Base-by-base conservation (phyloP, 257 asterid species). In the Salvia rosmarinus region DNA sequence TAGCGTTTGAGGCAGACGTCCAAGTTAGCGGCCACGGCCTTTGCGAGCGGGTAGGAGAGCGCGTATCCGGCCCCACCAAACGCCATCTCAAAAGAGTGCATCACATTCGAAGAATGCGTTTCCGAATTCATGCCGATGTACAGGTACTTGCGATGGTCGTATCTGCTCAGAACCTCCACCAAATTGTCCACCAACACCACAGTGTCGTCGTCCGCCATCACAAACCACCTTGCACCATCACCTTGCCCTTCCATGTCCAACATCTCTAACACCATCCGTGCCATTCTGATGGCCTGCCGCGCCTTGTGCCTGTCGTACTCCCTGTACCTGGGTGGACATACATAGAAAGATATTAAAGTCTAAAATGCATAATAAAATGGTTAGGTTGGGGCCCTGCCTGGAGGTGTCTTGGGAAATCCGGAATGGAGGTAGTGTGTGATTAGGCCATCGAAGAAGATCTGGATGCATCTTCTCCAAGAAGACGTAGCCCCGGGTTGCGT, bases 171-270 rank as follows among this genome's bases (percentile, higher is more conserved):
- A 62, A 85, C 83, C 0, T 82, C 80, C 3, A 82, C 80, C 55
- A 86, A 34, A 40, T 86, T 86, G 28, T 84, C 77, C 6, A 84
- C 14, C 34, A 86, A 78, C 20, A 86, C 63, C 0, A 84, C 35
- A 0, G 92, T 82, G 39, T 86, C 92, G 12, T 86, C 92, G 25
- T 86, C 89, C 2, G 77, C 84, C 73, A 86, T 57, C 9, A 86
- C 69, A 1, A 74, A 70, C 91, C 91, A 86, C 51, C 87, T 44
- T n/a, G 75, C 81, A 0, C 65, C 78, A 20, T 4, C 78, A 23
- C 4, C 47, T 0, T 75, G 47, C 13, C 80, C 30, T 7, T 17
- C 78, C 3, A 23, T 73, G 35, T 76, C 62, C 4, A 84, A 67
- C 14, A 11, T 28, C 75, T 86, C 87, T 9, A 25, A 13, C 12